Evolutionary conservation across 176 grass and related monocot genomes (phyloP).

Genomic region (Chloris gayana): DNA sequence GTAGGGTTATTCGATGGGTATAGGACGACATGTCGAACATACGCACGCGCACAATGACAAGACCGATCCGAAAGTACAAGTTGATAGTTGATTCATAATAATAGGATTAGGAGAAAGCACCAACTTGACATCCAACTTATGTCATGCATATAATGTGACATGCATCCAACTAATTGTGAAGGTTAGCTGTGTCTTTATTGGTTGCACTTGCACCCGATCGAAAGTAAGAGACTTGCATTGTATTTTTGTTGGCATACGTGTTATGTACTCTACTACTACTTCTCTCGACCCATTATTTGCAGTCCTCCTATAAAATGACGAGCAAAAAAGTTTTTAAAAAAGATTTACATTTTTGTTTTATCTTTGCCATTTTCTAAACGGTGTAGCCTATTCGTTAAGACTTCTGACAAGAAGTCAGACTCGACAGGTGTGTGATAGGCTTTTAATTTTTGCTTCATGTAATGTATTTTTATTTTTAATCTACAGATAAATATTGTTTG

Average conservation of each 20-base stretch:
- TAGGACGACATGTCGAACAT: background rate
- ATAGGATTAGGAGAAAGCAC: conserved; percentile 13
- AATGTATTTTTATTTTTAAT: background rate
- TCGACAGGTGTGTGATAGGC: background rate
- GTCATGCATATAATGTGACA: conserved; percentile 46
- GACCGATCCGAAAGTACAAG: conserved; percentile 28
- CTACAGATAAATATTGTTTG: background rate
- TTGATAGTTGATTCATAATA: conserved; percentile 6
- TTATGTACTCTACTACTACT: too few species aligned
- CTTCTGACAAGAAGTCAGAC: background rate
- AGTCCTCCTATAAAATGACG: background rate
- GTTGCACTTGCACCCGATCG: background rate
- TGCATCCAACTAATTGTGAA: background rate
- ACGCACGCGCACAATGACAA: conserved; percentile 37
- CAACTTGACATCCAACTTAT: conserved; percentile 27
- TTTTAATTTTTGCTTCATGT: background rate
- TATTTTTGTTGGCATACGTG: background rate
- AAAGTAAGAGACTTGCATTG: background rate
- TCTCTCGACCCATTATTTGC: background rate
- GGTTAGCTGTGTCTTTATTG: conserved; percentile 31
- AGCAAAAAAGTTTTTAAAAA: background rate
- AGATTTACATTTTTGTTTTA: background rate
- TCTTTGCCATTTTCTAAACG: background rate
- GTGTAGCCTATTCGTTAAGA: background rate
- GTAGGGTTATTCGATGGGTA: conserved; percentile 32